Evolutionary conservation across 2,329 filamentous ascomycete species (phyloP).

Genomic region (Claviceps citrina): DNA sequence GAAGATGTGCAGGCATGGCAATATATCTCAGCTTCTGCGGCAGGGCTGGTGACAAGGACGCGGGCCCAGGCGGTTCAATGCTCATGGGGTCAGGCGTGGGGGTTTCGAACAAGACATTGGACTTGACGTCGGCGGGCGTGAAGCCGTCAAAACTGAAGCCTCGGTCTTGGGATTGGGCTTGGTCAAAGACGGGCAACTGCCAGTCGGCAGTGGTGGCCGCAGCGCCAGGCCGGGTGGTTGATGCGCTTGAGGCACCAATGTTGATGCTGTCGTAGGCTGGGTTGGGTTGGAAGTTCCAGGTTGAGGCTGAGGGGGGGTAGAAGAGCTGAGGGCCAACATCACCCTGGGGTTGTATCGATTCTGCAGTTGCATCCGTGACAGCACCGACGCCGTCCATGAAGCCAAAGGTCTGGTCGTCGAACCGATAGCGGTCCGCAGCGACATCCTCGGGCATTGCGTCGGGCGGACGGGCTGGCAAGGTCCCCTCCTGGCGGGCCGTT

Average conservation of each 20-base stretch:
- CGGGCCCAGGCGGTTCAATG: constrained; percentile 8
- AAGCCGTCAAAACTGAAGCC: constrained; percentile 19
- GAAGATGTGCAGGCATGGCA: constrained; percentile 47
- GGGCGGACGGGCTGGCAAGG: constrained; percentile 5
- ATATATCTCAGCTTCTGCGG: constrained; percentile 47
- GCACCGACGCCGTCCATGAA: constrained; percentile 21
- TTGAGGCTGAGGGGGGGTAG: constrained; percentile 14
- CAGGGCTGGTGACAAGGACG: constrained; percentile 29
- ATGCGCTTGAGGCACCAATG: constrained; percentile 19
- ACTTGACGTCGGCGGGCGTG: constrained; percentile 20
- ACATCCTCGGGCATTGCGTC: constrained; percentile 26
- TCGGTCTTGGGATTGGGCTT: constrained; percentile 18
- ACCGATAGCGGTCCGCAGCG: constrained; percentile 25
- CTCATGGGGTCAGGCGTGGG: constrained; percentile 1
- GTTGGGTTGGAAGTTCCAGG: constrained; percentile 34
- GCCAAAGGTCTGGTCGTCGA: constrained; percentile 26
- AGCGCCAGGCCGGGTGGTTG: constrained; percentile 19
- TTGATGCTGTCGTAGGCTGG: constrained; percentile 33
- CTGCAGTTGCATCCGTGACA: constrained; percentile 15
- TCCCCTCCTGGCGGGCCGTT: constrained; percentile 1
- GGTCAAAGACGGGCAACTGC: constrained; percentile 21
- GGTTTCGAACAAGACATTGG: constrained; percentile 18
- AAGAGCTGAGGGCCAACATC: constrained; percentile 22
- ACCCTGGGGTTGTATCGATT: constrained; percentile 16
- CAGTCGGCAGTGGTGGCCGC: constrained; percentile 20